Evolutionary conservation across 768 basidiomycete species (phyloP).

Genomic region (Mycena galericulata): DNA sequence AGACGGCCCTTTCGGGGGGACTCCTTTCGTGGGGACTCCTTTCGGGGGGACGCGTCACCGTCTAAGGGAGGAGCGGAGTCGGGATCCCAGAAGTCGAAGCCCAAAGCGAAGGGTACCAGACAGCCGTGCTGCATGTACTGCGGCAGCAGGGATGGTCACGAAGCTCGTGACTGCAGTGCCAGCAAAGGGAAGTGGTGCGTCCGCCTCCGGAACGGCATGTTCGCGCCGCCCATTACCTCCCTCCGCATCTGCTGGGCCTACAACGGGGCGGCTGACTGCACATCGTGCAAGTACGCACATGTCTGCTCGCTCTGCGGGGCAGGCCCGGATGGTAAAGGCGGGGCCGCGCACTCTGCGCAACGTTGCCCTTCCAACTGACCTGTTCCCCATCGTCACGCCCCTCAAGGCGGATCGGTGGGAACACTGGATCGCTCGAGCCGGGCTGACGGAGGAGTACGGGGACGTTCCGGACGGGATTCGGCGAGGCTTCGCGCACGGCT

Average conservation of each 20-base stretch:
- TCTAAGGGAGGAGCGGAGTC: too few relatives aligned
- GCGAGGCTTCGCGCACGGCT: constrained; percentile 31
- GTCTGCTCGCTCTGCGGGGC: constrained; percentile 31
- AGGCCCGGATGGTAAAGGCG: neutral
- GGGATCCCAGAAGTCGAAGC: too few relatives aligned
- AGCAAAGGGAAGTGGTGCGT: neutral
- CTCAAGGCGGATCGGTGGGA: constrained; percentile 32
- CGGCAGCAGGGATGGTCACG: neutral
- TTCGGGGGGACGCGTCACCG: too few relatives aligned
- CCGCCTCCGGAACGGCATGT: neutral
- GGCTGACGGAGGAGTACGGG: constrained; percentile 17
- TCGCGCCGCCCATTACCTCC: neutral
- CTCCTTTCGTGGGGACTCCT: too few relatives aligned
- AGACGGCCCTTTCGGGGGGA: too few relatives aligned
- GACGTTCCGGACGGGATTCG: constrained; percentile 37
- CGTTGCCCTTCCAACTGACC: neutral
- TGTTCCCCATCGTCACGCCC: constrained; percentile 36
- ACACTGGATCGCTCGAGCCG: neutral
- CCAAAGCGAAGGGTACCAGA: too few relatives aligned
- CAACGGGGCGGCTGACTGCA: constrained; percentile 13
- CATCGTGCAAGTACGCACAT: constrained; percentile 13
- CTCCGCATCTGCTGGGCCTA: neutral
- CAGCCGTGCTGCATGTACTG: too few relatives aligned
- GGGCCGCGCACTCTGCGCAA: constrained; percentile 18
- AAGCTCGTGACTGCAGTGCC: neutral